Conservation (phyloP, 2,329 filamentous ascomycete species). For the Penicillium sp. region DNA sequence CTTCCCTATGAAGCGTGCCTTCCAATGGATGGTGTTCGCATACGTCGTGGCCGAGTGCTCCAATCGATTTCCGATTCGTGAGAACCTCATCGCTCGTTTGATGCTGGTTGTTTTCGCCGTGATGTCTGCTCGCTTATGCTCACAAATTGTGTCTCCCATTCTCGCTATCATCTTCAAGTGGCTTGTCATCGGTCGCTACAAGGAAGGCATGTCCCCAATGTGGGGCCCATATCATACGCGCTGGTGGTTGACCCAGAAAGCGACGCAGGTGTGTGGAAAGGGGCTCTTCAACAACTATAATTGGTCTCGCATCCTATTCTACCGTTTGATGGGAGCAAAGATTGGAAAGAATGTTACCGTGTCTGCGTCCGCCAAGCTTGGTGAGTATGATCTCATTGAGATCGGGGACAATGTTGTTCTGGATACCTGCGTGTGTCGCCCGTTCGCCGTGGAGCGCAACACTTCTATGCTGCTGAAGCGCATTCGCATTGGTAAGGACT, state of each 20-base stretch:
- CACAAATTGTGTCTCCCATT: constrained; percentile 43
- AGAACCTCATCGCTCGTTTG: constrained; percentile 45
- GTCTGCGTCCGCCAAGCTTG: constrained; percentile 41
- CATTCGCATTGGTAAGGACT: constrained; percentile 50
- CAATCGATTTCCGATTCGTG: constrained; percentile 34
- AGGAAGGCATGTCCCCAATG: constrained; percentile 57
- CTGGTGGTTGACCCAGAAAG: constrained; percentile 59
- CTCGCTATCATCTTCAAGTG: constrained; percentile 54
- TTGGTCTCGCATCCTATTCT: constrained; percentile 45
- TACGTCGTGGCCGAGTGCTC: constrained; percentile 42
- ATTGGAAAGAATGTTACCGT: constrained; percentile 54
- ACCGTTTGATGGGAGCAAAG: constrained; percentile 52
- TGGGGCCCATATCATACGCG: constrained; percentile 58
- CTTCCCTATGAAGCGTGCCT: constrained; percentile 51
- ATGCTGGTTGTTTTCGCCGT: constrained; percentile 50
- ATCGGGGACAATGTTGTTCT: constrained; percentile 51
- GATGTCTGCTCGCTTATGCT: constrained; percentile 40
- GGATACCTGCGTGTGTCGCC: constrained; percentile 48
- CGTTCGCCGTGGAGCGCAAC: constrained; percentile 56
- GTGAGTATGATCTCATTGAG: constrained; percentile 58
- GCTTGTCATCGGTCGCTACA: constrained; percentile 54
- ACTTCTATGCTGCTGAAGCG: constrained; percentile 56
- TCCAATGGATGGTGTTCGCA: constrained; percentile 55
- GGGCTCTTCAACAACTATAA: constrained; percentile 30
- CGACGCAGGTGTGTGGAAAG: constrained; percentile 48